Evolutionary conservation across 768 basidiomycete species (phyloP).

Genomic region (Tylopilus felleus): DNA sequence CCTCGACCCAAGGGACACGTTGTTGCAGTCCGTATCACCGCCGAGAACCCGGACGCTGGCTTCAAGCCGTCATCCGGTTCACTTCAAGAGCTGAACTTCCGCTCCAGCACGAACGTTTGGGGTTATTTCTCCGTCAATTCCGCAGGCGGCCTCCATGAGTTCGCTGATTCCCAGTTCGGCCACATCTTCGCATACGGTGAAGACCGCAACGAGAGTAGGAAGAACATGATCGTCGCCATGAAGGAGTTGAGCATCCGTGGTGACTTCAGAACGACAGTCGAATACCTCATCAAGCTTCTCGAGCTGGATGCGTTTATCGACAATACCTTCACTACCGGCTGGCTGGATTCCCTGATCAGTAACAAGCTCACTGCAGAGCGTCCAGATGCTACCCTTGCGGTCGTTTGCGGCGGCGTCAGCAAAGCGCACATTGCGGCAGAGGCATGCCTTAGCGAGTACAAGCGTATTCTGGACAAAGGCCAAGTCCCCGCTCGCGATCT

Average conservation of each 20-base stretch:
- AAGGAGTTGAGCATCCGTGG: constrained; percentile 99
- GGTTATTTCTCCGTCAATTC: constrained; percentile 98
- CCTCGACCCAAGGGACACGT: constrained; percentile 98
- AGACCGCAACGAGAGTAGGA: constrained; percentile 90
- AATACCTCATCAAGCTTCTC: constrained; percentile 97
- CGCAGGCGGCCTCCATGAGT: constrained; percentile 96
- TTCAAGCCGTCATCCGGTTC: constrained; percentile 99
- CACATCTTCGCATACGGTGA: constrained; percentile 99
- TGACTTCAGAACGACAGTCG: constrained; percentile 97
- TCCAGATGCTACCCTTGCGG: constrained; percentile 88
- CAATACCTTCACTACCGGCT: constrained; percentile 97
- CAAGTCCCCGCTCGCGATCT: constrained; percentile 95
- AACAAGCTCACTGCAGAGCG: constrained; percentile 96
- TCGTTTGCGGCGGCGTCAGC: constrained; percentile 93
- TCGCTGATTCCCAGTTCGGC: constrained; percentile 98
- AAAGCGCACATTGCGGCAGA: constrained; percentile 92
- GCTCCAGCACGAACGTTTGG: constrained; percentile 99
- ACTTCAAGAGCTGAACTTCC: constrained; percentile 98
- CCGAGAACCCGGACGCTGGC: constrained; percentile 98
- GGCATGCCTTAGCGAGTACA: constrained; percentile 89
- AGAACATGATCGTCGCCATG: constrained; percentile 99
- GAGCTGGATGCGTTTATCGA: constrained; percentile 95
- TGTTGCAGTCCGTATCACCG: constrained; percentile 98
- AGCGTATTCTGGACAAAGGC: constrained; percentile 93
- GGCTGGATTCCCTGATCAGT: constrained; percentile 96